Conservation (phyloP, 441 rosid genomes). For the Euphorbia celastroides region DNA sequence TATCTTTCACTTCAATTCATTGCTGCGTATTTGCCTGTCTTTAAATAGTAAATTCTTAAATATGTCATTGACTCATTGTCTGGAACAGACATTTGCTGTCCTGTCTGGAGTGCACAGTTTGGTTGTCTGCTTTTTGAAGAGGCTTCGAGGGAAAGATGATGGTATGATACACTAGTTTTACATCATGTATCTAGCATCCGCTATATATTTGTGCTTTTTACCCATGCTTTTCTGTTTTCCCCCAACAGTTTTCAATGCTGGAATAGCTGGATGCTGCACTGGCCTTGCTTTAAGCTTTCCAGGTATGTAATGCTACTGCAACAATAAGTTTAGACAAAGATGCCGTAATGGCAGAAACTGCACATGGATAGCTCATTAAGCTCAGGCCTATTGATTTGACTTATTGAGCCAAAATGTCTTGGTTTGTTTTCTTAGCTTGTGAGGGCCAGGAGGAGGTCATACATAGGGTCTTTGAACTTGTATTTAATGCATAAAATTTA, state of each 20-base stretch:
- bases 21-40: neutral
- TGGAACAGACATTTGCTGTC: conserved; percentile 63
- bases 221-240: neutral
- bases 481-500: neutral
- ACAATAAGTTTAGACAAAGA: neutral
- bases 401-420: neutral
- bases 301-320: conserved; percentile 33
- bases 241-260: conserved; percentile 67
- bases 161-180: conserved; percentile 35
- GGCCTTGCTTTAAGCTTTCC: conserved; percentile 91
- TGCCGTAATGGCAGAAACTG: neutral
- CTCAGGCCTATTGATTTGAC: neutral
- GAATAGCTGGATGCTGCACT: conserved; percentile 95
- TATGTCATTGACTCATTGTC: neutral
- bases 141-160: conserved; percentile 86
- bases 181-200: neutral
- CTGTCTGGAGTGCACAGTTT: conserved; percentile 86
- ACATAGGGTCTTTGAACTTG: conserved; percentile 12
- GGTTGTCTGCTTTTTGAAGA: conserved; percentile 86
- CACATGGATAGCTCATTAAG: neutral
- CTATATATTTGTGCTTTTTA: conserved; percentile 2
- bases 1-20: neutral
- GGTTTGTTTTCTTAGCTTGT: neutral
- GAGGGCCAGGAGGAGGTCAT: neutral
- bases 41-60: neutral